Conservation (phyloP, 192 early-diverging fungal species). For the Backusella psychrophila region DNA sequence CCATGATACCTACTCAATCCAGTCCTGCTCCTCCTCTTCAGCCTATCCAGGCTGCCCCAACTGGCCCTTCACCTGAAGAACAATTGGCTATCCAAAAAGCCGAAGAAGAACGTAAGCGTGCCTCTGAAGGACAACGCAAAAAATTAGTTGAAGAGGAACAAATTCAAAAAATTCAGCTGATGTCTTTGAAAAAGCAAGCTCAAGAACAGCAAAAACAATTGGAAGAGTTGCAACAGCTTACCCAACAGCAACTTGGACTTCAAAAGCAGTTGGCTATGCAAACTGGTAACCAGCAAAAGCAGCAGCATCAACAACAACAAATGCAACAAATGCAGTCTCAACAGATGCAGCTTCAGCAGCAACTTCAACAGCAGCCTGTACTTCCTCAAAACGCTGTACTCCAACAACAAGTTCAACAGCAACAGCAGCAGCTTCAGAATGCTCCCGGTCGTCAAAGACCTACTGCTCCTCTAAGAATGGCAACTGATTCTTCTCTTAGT, state of each 20-base stretch:
- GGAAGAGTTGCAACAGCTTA: neutral
- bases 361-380: neutral
- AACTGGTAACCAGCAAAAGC: constrained; percentile 3
- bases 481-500: neutral
- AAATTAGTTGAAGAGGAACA: constrained; percentile 11
- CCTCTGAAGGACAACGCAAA: constrained; percentile 13
- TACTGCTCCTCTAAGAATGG: neutral
- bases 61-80: neutral
- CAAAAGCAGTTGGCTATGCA: constrained; percentile 15
- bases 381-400: neutral
- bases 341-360: neutral
- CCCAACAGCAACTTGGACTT: constrained; percentile 9
- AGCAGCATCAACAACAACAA: neutral
- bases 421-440: neutral
- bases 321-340: neutral
- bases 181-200: constrained; percentile 2
- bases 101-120: neutral
- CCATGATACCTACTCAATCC: neutral
- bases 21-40: constrained; percentile 24
- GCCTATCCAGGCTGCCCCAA: constrained; percentile 22
- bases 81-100: neutral
- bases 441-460: neutral
- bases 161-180: constrained; percentile 15
- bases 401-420: neutral
- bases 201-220: constrained; percentile 15